These are phyloP conservation scores for Scheffersomyces titani DNA, from an alignment of 1,139 yeast species.

Conservation along the genomic window DNA sequence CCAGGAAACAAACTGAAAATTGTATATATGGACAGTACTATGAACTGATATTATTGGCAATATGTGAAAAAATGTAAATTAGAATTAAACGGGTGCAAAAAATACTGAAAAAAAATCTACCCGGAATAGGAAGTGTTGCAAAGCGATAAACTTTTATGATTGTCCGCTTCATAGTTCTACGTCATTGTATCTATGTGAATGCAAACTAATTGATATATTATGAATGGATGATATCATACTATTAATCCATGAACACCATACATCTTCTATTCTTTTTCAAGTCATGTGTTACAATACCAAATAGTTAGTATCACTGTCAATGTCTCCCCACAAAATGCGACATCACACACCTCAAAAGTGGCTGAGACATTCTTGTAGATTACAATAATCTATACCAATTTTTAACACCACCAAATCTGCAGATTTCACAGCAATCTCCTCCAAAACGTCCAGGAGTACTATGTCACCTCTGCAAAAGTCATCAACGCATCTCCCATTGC, in stretches of 20 bases:
- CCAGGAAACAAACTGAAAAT: constrained; percentile 34
- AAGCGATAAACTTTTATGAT: not conserved
- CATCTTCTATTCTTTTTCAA: not conserved
- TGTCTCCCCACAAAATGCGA: not conserved
- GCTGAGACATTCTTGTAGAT: not conserved
- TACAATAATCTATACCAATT: too few relatives aligned
- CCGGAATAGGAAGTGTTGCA: not conserved
- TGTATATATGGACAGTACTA: not conserved
- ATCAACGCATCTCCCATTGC: constrained; percentile 33
- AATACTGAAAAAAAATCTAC: not conserved
- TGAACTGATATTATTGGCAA: not conserved
- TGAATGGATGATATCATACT: not conserved
- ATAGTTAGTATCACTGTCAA: not conserved
- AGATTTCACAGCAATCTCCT: not conserved
- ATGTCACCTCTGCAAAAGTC: constrained; percentile 1
- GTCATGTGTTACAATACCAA: not conserved
- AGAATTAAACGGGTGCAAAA: not conserved
- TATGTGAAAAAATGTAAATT: not conserved
- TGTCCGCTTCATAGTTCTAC: not conserved
- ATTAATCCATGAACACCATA: too few relatives aligned
- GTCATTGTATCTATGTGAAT: not conserved
- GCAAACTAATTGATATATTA: too few relatives aligned
- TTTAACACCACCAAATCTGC: not conserved
- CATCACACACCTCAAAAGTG: not conserved
- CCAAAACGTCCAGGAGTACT: not conserved